Conservation (phyloP, 257 asterid species). For the Rhazya stricta region DNA sequence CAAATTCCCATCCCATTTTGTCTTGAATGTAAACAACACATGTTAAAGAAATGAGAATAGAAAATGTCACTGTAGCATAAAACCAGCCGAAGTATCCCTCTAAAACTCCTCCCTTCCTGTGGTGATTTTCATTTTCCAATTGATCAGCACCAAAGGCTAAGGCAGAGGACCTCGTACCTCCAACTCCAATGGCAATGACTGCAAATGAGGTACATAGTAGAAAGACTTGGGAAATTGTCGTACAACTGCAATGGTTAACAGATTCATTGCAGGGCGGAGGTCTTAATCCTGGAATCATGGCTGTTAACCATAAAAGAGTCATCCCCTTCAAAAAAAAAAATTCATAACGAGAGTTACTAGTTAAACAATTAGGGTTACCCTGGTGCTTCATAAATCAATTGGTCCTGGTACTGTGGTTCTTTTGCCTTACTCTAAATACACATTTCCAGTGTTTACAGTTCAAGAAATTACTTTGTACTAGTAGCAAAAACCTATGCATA, state of each 20-base stretch:
- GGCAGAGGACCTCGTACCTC: slow-evolving; percentile 50
- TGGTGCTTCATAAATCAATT: not conserved
- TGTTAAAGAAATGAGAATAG: slow-evolving; percentile 51
- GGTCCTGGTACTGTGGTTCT: not conserved
- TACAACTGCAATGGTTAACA: slow-evolving; percentile 26
- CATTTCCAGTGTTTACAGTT: not conserved
- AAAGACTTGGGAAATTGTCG: slow-evolving; percentile 36
- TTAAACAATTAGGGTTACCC: not conserved
- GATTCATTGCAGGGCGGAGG: slow-evolving; percentile 53
- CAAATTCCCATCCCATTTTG: slow-evolving; percentile 60
- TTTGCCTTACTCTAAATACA: not conserved
- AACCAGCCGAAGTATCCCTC: slow-evolving; percentile 73
- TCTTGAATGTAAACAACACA: slow-evolving; percentile 75
- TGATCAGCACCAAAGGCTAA: slow-evolving; percentile 80
- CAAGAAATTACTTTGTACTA: not conserved
- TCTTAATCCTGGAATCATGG: slow-evolving; percentile 49
- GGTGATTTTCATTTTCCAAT: slow-evolving; percentile 28
- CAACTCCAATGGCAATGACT: slow-evolving; percentile 66
- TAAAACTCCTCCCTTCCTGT: slow-evolving; percentile 10
- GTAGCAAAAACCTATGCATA: not conserved
- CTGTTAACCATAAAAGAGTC: slow-evolving; percentile 52
- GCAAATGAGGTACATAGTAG: slow-evolving; percentile 43
- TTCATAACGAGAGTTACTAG: not conserved
- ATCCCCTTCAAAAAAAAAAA: slow-evolving; percentile 44
- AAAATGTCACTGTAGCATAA: slow-evolving; percentile 41